A percentile compares a stretch with the other conserved stretches of the same genome.
phyloP scores from a whole-genome alignment of 176 grass and related monocot genomes.

The Zoysia japonica region DNA sequence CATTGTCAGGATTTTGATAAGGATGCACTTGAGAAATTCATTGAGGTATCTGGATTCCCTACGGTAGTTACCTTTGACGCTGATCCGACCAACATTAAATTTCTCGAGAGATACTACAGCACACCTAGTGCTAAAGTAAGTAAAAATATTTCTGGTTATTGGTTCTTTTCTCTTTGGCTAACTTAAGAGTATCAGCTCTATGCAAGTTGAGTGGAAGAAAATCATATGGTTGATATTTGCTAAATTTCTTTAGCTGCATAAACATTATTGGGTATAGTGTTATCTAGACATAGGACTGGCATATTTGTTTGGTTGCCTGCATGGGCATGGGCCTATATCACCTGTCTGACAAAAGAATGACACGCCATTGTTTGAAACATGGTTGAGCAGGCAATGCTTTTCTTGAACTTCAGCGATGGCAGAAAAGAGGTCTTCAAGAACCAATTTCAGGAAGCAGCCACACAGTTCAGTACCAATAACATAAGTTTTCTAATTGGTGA shows the following conservation, averaged over 20 bases:
- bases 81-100: slow-evolving; percentile 69
- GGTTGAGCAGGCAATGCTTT: slow-evolving; percentile 81
- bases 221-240: not conserved
- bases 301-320: slow-evolving; percentile 19
- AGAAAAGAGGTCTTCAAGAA: slow-evolving; percentile 66
- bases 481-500: slow-evolving; percentile 90
- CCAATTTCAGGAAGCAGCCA: slow-evolving; percentile 63
- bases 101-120: slow-evolving; percentile 71
- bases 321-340: not conserved
- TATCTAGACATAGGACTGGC: not conserved
- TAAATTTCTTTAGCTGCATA: slow-evolving; percentile 35
- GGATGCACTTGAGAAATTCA: slow-evolving; percentile 76
- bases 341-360: slow-evolving; percentile 5
- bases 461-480: slow-evolving; percentile 62
- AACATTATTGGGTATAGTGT: not conserved
- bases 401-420: slow-evolving; percentile 61
- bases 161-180: slow-evolving; percentile 11
- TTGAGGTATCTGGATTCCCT: slow-evolving; percentile 74
- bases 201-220: not conserved
- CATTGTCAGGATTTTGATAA: slow-evolving; percentile 63
- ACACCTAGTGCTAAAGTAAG: slow-evolving; percentile 70
- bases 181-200: not conserved
- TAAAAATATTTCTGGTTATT: slow-evolving; percentile 13
- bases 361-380: not conserved
- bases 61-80: slow-evolving; percentile 57